Conservation (phyloP, 73 alveolate species). For the Paramecium primaurelia region DNA sequence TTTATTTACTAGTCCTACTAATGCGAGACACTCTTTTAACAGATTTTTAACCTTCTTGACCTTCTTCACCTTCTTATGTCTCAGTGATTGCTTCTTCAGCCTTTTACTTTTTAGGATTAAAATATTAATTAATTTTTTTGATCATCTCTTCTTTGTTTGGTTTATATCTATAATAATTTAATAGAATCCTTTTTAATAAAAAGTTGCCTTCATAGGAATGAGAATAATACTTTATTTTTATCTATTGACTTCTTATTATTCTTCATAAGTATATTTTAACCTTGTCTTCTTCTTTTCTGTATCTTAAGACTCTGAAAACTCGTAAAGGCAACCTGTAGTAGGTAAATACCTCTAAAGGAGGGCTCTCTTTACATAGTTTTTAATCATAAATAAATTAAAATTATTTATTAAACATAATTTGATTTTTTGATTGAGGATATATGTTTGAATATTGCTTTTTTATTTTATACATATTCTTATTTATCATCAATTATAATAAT, state of each 20-base stretch:
- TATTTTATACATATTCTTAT: background rate
- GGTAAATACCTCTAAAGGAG: background rate
- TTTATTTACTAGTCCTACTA: background rate
- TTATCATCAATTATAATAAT: constrained; percentile 32
- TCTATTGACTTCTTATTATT: background rate
- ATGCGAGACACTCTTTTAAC: background rate
- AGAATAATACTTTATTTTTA: background rate
- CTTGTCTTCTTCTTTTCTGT: background rate
- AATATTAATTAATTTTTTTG: background rate
- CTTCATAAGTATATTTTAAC: background rate
- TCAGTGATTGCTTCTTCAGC: background rate
- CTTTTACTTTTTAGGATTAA: background rate
- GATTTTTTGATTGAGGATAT: background rate
- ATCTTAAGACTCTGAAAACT: background rate
- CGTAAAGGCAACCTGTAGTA: background rate
- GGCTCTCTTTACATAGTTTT: background rate
- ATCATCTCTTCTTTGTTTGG: background rate
- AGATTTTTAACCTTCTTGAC: background rate
- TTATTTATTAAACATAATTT: background rate
- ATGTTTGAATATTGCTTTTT: background rate
- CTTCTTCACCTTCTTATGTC: background rate
- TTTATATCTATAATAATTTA: background rate
- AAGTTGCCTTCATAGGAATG: background rate
- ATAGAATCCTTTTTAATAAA: background rate
- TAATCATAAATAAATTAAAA: background rate